Percentiles rank a stretch among this genome's conserved stretches.
These are phyloP conservation scores for Melastoma candidum DNA, from an alignment of 441 rosid species.

Conservation along the genomic window DNA sequence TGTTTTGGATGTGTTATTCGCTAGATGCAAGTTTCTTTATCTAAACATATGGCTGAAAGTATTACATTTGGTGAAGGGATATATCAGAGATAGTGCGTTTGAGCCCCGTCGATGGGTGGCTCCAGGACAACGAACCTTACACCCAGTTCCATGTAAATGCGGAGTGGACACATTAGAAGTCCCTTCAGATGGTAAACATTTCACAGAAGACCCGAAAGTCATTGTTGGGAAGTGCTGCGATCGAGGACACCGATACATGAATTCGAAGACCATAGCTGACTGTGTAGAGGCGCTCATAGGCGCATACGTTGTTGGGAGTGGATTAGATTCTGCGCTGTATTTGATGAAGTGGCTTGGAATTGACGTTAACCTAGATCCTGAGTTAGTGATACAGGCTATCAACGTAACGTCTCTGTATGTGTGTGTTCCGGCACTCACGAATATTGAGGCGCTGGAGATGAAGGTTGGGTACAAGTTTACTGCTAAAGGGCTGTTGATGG, in stretches of 20 bases:
- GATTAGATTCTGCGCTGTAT: constrained; percentile 55
- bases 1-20: not conserved
- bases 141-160: constrained; percentile 56
- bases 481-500: constrained; percentile 64
- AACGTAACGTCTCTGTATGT: constrained; percentile 33
- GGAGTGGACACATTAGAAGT: constrained; percentile 60
- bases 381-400: constrained; percentile 38
- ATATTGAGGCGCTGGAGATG: constrained; percentile 43
- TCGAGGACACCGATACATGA: constrained; percentile 83
- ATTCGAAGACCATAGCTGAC: constrained; percentile 80
- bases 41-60: not conserved
- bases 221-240: constrained; percentile 63
- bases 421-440: constrained; percentile 33
- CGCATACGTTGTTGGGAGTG: constrained; percentile 70
- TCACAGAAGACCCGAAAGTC: constrained; percentile 34
- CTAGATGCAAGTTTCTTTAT: not conserved
- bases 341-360: constrained; percentile 80
- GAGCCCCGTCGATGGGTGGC: constrained; percentile 93
- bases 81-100: constrained; percentile 68
- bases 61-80: constrained; percentile 38
- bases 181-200: constrained; percentile 55
- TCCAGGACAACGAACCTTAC: constrained; percentile 62
- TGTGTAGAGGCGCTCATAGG: constrained; percentile 89
- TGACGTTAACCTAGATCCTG: constrained; percentile 39
- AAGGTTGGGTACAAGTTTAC: constrained; percentile 59